Evolutionary conservation across 441 rosid genomes (phyloP), one percentile per base, ranked within the genome.

Genomic region (Populus hybrid): DNA sequence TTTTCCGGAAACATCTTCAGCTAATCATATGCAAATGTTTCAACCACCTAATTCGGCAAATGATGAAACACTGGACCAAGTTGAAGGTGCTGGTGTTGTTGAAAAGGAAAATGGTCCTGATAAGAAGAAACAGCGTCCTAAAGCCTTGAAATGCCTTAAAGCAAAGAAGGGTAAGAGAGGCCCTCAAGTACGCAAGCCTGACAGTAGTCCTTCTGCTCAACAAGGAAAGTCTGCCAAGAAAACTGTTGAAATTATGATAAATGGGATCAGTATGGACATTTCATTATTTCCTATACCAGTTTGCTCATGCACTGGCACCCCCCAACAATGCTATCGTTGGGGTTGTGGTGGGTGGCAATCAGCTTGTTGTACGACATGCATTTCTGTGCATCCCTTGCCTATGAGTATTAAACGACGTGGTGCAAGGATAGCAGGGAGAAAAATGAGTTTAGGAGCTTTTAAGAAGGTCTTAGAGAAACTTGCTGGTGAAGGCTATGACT

Each of bases 241-340:
- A 46, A 14, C 20, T 5, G 57, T 46, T 12, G 57, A 46, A 46
- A 46, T 46, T 46, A 46, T 26, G 28, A 26, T 26, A 26, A 26
- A 26, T 26, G 28, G 28, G 28, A 26, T 26, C 20, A 50, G 20
- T 50, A 14, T 50, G 57, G 57, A 50, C 57, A 50, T 50, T 50
- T 50, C 57, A 14, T 50, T 50, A 50, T 50, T 50, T 50, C 57
- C 57, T 5, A 50, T 50, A 50, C 57, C 57, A 50, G n/a, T 74
- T 79, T 79, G 81, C 79, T 79, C 80, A 69, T 63, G 69, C 23
- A 35, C 53, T 35, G 23, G 57, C 18, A 50, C 20, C 57, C 57
- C 57, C 57, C 57, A 50, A 50, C 57, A 50, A 50, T 50, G 57
- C 57, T 50, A 50, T 50, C 57, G 57, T 50, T 50, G 57, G 57